phyloP scores from a whole-genome alignment of 495 filamentous ascomycete genomes.

The Lepidopterella palustris region DNA sequence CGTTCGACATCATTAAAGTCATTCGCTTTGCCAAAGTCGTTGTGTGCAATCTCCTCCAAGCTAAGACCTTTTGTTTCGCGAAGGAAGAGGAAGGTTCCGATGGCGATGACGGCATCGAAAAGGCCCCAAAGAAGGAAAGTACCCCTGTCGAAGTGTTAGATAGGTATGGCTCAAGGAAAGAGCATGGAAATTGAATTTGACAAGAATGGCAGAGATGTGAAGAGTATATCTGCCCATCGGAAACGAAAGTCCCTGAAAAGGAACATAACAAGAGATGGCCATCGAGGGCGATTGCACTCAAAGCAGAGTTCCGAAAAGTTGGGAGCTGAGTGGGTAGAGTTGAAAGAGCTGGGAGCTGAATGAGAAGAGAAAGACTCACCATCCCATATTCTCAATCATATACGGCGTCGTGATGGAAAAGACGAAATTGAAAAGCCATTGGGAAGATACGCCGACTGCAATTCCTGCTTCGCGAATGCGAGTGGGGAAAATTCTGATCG shows the following conservation, averaged over 20 bases:
- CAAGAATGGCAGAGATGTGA: constrained; percentile 29
- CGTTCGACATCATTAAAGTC: constrained; percentile 5
- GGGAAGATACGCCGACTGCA: constrained; percentile 61
- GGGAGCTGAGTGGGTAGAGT: constrained; percentile 45
- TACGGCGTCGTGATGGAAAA: constrained; percentile 64
- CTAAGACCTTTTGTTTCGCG: constrained; percentile 7
- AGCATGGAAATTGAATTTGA: too few relatives aligned
- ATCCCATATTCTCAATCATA: constrained; percentile 53
- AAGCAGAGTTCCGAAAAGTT: background rate
- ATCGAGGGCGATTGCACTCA: too few relatives aligned
- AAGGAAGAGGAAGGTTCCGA: constrained; percentile 9
- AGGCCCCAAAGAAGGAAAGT: constrained; percentile 48
- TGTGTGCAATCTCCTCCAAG: constrained; percentile 18
- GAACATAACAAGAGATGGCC: too few relatives aligned
- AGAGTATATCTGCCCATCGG: too few relatives aligned
- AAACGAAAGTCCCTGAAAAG: too few relatives aligned
- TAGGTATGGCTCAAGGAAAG: too few relatives aligned
- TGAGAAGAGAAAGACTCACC: background rate
- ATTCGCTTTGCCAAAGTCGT: constrained; percentile 2
- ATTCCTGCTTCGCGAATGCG: constrained; percentile 48
- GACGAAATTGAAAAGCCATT: constrained; percentile 72
- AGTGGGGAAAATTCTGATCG: constrained; percentile 23
- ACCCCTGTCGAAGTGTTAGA: constrained; percentile 41
- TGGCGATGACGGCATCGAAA: constrained; percentile 29
- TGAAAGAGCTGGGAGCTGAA: constrained; percentile 36